Evolutionary conservation across 768 basidiomycete species (phyloP).

Genomic region (Lentinula edodes): DNA sequence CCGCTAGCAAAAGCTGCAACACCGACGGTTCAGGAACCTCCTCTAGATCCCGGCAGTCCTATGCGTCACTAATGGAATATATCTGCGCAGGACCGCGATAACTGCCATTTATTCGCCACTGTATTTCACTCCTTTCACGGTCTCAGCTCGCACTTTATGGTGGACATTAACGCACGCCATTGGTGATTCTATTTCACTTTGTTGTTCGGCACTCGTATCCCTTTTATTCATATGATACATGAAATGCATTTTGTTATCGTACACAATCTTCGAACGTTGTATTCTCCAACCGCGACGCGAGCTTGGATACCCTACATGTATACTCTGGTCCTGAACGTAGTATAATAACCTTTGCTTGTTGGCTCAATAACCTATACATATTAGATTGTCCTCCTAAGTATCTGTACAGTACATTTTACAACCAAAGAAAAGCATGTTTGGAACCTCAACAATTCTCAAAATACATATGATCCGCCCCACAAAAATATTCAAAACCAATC

Average conservation of each 20-base stretch:
- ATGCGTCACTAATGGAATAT: constrained; percentile 3
- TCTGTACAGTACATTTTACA: neutral
- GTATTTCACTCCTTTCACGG: neutral
- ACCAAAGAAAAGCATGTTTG: neutral
- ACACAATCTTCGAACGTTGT: neutral
- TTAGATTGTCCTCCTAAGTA: neutral
- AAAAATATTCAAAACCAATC: neutral
- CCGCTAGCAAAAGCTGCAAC: constrained; percentile 5
- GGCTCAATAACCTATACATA: neutral
- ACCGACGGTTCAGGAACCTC: neutral
- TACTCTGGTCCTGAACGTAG: neutral
- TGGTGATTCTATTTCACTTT: neutral
- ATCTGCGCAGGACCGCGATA: neutral
- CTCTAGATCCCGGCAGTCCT: constrained; percentile 11
- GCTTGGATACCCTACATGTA: neutral
- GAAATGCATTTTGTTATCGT: neutral
- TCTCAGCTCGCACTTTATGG: neutral
- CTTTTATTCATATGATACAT: neutral
- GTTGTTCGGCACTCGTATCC: neutral
- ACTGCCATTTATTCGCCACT: neutral
- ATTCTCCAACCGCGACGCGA: neutral
- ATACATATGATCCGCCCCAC: neutral
- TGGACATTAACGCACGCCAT: constrained; percentile 2
- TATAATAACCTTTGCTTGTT: neutral
- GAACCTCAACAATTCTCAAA: too few relatives aligned